phyloP scores from a whole-genome alignment of 805 yeast genomes.

The Yueomyces sinensis region DNA sequence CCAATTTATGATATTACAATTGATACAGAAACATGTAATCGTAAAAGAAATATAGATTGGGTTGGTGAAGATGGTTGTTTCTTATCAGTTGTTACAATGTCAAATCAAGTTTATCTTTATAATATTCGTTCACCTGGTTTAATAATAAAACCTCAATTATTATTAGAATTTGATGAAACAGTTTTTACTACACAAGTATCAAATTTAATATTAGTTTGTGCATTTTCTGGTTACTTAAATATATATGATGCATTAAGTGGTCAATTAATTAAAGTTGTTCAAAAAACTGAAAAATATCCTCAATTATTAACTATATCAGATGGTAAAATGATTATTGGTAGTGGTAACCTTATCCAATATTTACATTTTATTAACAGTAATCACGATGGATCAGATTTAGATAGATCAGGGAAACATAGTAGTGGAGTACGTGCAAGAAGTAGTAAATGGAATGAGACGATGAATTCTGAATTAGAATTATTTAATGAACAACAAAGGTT shows the following conservation, averaged over 20 bases:
- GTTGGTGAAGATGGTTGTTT: slow-evolving; percentile 26
- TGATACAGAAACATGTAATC: slow-evolving; percentile 18
- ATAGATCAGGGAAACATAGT: background rate
- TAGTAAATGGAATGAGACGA: slow-evolving; percentile 20
- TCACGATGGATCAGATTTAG: slow-evolving; percentile 3
- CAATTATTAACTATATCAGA: slow-evolving; percentile 20
- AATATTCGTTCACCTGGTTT: slow-evolving; percentile 16
- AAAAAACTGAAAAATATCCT: slow-evolving; percentile 20
- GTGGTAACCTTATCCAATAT: slow-evolving; percentile 19
- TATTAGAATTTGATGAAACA: slow-evolving; percentile 13
- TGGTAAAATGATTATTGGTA: slow-evolving; percentile 19
- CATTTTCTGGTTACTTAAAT: slow-evolving; percentile 16
- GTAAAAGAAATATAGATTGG: slow-evolving; percentile 12
- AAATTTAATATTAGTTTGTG: slow-evolving; percentile 19
- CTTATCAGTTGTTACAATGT: slow-evolving; percentile 13
- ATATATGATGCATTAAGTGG: slow-evolving; percentile 21
- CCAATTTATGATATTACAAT: slow-evolving; percentile 11
- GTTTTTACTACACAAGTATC: slow-evolving; percentile 18
- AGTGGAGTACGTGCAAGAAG: slow-evolving; percentile 3
- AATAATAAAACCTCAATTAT: slow-evolving; percentile 9
- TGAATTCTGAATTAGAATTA: slow-evolving; percentile 14
- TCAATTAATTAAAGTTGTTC: slow-evolving; percentile 18
- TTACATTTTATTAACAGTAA: slow-evolving; percentile 16
- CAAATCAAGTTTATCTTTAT: slow-evolving; percentile 12
- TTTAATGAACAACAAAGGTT: slow-evolving; percentile 18